Percentiles rank a stretch among this genome's conserved stretches.
Conservation (phyloP, 495 filamentous ascomycete species). For the Penicillium canariense region DNA sequence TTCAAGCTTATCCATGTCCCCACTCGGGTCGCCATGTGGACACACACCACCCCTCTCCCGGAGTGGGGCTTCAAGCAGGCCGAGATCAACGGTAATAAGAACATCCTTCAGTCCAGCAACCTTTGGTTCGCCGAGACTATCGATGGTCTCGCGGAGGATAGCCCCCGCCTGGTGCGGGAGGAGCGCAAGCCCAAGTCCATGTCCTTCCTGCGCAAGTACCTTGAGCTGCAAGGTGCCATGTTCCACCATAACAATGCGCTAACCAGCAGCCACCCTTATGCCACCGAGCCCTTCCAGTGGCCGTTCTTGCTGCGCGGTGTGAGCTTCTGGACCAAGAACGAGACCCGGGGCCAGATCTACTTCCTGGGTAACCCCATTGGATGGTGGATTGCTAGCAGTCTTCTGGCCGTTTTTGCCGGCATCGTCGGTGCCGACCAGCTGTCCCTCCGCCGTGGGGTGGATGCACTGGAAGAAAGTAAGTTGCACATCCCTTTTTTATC, state of each 20-base stretch:
- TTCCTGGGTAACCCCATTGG: slow-evolving; percentile 96
- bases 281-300: slow-evolving; percentile 94
- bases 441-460: slow-evolving; percentile 84
- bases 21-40: slow-evolving; percentile 98
- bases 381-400: slow-evolving; percentile 93
- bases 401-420: slow-evolving; percentile 90
- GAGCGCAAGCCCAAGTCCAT: slow-evolving; percentile 74
- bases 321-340: slow-evolving; percentile 98
- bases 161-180: slow-evolving; percentile 65
- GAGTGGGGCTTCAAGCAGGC: slow-evolving; percentile 97
- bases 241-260: slow-evolving; percentile 99
- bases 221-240: slow-evolving; percentile 96
- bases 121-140: slow-evolving; percentile 93
- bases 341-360: slow-evolving; percentile 95
- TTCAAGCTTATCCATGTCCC: slow-evolving; percentile 95
- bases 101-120: slow-evolving; percentile 83
- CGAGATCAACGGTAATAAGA: slow-evolving; percentile 99
- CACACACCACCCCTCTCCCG: slow-evolving; percentile 85
- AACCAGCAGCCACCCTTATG: slow-evolving; percentile 94
- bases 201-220: slow-evolving; percentile 89
- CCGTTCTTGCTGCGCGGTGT: slow-evolving; percentile 95
- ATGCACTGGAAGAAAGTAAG: slow-evolving; percentile 92
- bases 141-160: slow-evolving; percentile 68
- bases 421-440: slow-evolving; percentile 92
- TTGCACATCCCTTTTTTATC: slow-evolving; percentile 23